These are phyloP conservation scores for Verbena officinalis DNA, from an alignment of 257 asterid genomes.

Conservation along the genomic window DNA sequence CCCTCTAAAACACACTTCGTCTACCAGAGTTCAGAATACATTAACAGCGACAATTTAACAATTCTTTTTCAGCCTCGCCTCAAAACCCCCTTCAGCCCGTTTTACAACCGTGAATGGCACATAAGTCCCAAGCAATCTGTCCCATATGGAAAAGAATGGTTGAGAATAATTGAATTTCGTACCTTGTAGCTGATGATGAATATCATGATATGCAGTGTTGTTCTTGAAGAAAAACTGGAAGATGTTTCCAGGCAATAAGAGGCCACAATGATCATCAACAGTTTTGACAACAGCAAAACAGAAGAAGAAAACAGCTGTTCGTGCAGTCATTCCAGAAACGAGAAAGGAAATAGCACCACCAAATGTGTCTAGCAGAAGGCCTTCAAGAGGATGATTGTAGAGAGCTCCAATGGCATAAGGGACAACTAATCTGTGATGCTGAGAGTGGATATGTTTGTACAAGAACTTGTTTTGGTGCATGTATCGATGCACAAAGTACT, in stretches of 20 bases:
- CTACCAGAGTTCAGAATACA: constrained; percentile 27
- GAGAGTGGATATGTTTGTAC: constrained; percentile 82
- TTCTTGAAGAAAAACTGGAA: constrained; percentile 78
- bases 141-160: constrained; percentile 90
- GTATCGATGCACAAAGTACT: constrained; percentile 92
- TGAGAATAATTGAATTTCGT: constrained; percentile 83
- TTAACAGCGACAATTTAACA: constrained; percentile 22
- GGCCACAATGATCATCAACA: constrained; percentile 91
- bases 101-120: constrained; percentile 62
- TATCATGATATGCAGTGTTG: constrained; percentile 83
- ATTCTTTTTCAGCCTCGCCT: constrained; percentile 71
- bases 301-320: constrained; percentile 81
- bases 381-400: constrained; percentile 88
- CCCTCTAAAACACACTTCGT: constrained; percentile 35
- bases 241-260: constrained; percentile 83
- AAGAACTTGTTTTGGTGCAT: constrained; percentile 90
- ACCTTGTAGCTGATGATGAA: constrained; percentile 92
- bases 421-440: constrained; percentile 75
- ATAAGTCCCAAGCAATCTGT: constrained; percentile 81
- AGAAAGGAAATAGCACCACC: constrained; percentile 92
- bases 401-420: constrained; percentile 90
- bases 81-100: constrained; percentile 80
- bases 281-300: constrained; percentile 84
- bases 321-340: constrained; percentile 82
- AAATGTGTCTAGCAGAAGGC: constrained; percentile 79